Conservation (phyloP, 2,329 filamentous ascomycete species). For the Fusarium sp. region DNA sequence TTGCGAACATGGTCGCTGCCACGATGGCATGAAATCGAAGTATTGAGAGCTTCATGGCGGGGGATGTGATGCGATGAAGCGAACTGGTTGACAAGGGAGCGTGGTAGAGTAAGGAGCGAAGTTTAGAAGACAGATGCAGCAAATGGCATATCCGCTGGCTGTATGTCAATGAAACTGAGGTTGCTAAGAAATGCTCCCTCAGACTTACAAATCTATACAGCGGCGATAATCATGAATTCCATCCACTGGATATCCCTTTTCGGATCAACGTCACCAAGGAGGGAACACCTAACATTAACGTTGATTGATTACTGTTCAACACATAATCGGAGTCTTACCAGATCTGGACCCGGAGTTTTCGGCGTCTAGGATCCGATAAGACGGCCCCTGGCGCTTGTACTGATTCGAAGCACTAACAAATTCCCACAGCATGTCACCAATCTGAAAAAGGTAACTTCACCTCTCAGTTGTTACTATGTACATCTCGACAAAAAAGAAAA, state of each 20-base stretch:
- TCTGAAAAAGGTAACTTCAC: neutral
- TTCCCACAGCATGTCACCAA: conserved; percentile 18
- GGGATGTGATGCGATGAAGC: conserved; percentile 1
- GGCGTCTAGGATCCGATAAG: conserved; percentile 24
- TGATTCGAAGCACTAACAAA: conserved; percentile 35
- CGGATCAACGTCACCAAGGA: conserved; percentile 32
- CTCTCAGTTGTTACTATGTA: neutral
- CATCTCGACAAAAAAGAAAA: neutral
- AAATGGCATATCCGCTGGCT: conserved; percentile 28
- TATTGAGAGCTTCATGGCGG: conserved; percentile 61
- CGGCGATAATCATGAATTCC: conserved; percentile 28
- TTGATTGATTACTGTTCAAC: neutral
- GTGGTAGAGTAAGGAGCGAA: conserved; percentile 7
- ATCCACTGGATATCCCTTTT: conserved; percentile 27
- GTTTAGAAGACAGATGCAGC: conserved; percentile 20
- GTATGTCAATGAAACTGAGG: conserved; percentile 18
- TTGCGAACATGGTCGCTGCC: conserved; percentile 58
- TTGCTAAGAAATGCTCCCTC: conserved; percentile 26
- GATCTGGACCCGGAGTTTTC: conserved; percentile 33
- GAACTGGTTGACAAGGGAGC: conserved; percentile 17
- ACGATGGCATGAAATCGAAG: conserved; percentile 60
- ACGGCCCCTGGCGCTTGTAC: conserved; percentile 36
- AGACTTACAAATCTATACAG: conserved; percentile 41
- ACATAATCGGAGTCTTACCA: conserved; percentile 4
- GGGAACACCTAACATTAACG: conserved; percentile 24